These are phyloP conservation scores for Alisma plantagoaquatica DNA, from an alignment of 106 monocot genomes.

Conservation along the genomic window DNA sequence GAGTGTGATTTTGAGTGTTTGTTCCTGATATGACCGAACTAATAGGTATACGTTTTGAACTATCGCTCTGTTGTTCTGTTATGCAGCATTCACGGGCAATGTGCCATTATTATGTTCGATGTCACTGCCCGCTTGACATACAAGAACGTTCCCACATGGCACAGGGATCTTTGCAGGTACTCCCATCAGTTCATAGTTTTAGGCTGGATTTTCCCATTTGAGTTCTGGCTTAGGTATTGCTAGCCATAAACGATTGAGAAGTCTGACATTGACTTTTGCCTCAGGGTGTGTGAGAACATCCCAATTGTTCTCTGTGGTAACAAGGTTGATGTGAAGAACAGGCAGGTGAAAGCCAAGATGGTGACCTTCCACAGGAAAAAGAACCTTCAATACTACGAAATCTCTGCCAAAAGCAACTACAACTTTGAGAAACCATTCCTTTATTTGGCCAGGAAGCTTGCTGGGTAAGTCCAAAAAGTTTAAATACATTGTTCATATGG, in stretches of 20 bases:
- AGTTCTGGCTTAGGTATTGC: too few species aligned
- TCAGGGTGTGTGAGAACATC: slow-evolving; percentile 88
- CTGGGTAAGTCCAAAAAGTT: too few species aligned
- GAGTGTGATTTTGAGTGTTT: too few species aligned
- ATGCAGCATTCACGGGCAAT: slow-evolving; percentile 63
- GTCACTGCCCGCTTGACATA: slow-evolving; percentile 60
- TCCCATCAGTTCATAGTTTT: too few species aligned
- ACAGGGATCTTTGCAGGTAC: slow-evolving; percentile 70
- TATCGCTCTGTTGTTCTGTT: background rate
- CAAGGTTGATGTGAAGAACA: slow-evolving; percentile 91
- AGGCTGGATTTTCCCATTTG: too few species aligned
- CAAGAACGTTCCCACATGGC: slow-evolving; percentile 79
- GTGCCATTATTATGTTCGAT: slow-evolving; percentile 67
- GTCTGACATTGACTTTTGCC: too few species aligned
- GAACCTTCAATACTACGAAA: slow-evolving; percentile 89
- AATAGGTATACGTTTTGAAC: too few species aligned
- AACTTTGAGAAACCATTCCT: slow-evolving; percentile 94
- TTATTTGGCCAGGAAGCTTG: slow-evolving; percentile 79
- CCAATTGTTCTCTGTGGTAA: slow-evolving; percentile 82
- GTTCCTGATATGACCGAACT: too few species aligned
- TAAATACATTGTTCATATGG: too few species aligned
- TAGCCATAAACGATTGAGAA: too few species aligned
- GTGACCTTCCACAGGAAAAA: slow-evolving; percentile 87
- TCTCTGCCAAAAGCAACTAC: slow-evolving; percentile 96
- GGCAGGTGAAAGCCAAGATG: slow-evolving; percentile 78